Percentiles rank a stretch among this genome's conserved stretches.
phyloP scores from a whole-genome alignment of 139 green algal species.

The Micromonas pusilla region DNA sequence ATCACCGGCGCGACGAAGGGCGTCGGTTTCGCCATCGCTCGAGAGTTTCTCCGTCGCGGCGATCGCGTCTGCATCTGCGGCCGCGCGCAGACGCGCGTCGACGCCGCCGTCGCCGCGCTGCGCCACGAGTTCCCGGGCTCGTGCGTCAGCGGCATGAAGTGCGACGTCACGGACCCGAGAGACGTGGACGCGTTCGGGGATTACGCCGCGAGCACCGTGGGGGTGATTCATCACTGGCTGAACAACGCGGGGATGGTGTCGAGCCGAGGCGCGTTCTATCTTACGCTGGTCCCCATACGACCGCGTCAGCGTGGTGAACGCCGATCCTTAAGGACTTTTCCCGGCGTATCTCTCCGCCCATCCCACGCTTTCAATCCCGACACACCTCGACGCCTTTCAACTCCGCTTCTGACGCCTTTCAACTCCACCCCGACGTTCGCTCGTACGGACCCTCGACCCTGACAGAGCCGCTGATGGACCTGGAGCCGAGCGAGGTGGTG shows the following conservation, averaged over 20 bases:
- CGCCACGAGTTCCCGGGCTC: not conserved
- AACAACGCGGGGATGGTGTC: constrained; percentile 11
- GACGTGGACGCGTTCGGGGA: constrained; percentile 10
- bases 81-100: not conserved
- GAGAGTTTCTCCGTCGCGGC: constrained; percentile 21
- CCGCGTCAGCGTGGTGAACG: too few relatives aligned
- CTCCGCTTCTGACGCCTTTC: too few relatives aligned
- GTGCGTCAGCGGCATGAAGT: not conserved
- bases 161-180: constrained; percentile 21
- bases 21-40: constrained; percentile 34
- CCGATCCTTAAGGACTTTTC: too few relatives aligned
- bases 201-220: not conserved
- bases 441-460: too few relatives aligned
- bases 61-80: constrained; percentile 4
- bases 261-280: too few relatives aligned
- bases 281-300: too few relatives aligned
- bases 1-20: constrained; percentile 45
- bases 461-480: constrained; percentile 1
- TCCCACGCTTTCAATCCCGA: too few relatives aligned
- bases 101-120: not conserved
- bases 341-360: too few relatives aligned
- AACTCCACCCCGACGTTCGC: too few relatives aligned
- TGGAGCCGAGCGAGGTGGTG: not conserved
- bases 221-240: constrained; percentile 3
- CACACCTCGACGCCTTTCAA: too few relatives aligned